Percentiles rank a stretch among this genome's conserved stretches.
phyloP scores from a whole-genome alignment of 257 asterid species.

The Datura wrightii region DNA sequence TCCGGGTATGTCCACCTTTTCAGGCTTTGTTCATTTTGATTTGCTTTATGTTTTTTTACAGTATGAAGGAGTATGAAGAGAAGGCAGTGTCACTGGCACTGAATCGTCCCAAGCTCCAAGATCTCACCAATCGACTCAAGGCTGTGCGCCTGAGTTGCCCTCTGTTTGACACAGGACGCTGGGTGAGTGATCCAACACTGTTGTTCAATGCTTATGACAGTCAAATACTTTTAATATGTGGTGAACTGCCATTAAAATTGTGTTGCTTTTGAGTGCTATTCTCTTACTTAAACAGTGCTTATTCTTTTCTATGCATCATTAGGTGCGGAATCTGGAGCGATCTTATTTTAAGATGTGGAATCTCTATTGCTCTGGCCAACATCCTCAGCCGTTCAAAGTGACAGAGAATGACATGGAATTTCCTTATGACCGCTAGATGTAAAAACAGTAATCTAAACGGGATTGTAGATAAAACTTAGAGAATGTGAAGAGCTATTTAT shows the following conservation, averaged over 20 bases:
- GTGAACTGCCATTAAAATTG: background rate
- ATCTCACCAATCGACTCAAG: conserved; percentile 79
- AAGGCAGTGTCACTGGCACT: conserved; percentile 84
- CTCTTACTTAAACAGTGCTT: background rate
- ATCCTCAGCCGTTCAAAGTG: conserved; percentile 90
- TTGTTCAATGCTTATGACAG: background rate
- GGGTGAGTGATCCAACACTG: conserved; percentile 61
- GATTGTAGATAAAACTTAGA: conserved; percentile 57
- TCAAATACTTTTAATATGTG: background rate
- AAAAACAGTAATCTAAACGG: conserved; percentile 33
- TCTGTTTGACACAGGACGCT: conserved; percentile 85
- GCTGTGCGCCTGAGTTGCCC: conserved; percentile 90
- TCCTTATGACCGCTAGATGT: conserved; percentile 58
- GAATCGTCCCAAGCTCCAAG: conserved; percentile 74
- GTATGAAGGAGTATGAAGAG: conserved; percentile 97
- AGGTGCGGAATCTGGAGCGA: conserved; percentile 96
- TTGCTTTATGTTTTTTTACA: conserved; percentile 36
- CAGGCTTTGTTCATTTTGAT: background rate
- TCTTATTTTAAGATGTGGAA: conserved; percentile 97
- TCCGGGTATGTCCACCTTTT: background rate
- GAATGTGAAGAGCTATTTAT: conserved; percentile 34
- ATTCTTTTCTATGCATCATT: conserved; percentile 25
- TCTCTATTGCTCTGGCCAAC: conserved; percentile 81
- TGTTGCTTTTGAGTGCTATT: background rate
- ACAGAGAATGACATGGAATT: conserved; percentile 75